A percentile compares a stretch with the other conserved stretches of the same genome.
Conservation (phyloP, 768 basidiomycete genomes). For the Candolleomyces efflorescens region DNA sequence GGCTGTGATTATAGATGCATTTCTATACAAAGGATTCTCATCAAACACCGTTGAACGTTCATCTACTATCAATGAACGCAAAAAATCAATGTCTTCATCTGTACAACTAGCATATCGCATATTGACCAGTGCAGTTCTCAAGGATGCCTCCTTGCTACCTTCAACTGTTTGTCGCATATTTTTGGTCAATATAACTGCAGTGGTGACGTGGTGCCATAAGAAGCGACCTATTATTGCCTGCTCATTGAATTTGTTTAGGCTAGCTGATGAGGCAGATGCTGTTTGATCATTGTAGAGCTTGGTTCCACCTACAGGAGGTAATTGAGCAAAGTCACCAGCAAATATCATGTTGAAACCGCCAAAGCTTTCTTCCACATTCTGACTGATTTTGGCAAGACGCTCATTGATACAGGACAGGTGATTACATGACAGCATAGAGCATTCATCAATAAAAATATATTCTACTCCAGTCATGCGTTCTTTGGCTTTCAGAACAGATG, state of each 20-base stretch:
- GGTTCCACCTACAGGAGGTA: no score
- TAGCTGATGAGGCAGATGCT: no score
- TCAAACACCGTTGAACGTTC: not conserved
- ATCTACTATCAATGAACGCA: constrained; percentile 19
- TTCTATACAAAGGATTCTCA: constrained; percentile 17
- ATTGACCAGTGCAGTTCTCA: constrained; percentile 17
- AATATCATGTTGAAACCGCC: constrained; percentile 39
- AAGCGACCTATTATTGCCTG: constrained; percentile 17
- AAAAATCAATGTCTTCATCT: constrained; percentile 29
- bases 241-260: no score
- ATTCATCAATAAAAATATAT: constrained; percentile 38
- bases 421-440: constrained; percentile 33
- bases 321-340: constrained; percentile 19
- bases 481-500: constrained; percentile 5
- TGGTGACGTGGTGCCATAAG: constrained; percentile 28
- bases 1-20: constrained; percentile 35
- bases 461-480: constrained; percentile 24
- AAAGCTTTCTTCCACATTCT: constrained; percentile 18
- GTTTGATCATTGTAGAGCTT: no score
- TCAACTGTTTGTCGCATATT: constrained; percentile 27
- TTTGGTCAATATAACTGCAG: constrained; percentile 26
- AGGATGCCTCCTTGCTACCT: constrained; percentile 9
- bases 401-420: constrained; percentile 25
- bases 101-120: constrained; percentile 26
- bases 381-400: constrained; percentile 13